A percentile compares a stretch with the other conserved stretches of the same genome.
These are phyloP conservation scores for Lactifluus volemus DNA, from an alignment of 768 basidiomycete genomes.

Conservation along the genomic window DNA sequence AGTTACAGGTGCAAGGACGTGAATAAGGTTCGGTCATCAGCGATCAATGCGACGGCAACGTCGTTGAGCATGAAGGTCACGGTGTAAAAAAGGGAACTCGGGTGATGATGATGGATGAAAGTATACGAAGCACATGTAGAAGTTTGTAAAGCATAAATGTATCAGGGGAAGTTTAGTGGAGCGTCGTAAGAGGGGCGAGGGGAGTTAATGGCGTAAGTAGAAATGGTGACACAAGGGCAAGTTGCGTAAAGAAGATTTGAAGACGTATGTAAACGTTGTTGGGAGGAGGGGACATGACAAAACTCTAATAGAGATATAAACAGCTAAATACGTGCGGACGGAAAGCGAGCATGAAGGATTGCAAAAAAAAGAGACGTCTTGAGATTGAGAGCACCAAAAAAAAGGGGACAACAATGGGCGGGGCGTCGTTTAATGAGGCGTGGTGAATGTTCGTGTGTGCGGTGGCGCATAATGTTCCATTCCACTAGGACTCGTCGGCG, in stretches of 20 bases:
- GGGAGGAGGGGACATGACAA: no score
- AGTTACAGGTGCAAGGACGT: not conserved
- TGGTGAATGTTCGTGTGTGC: not conserved
- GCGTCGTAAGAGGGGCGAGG: not conserved
- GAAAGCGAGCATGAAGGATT: not conserved
- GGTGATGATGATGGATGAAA: not conserved
- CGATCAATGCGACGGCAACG: not conserved
- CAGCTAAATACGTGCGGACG: conserved; percentile 8
- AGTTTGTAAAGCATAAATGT: not conserved
- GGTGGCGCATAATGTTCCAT: conserved; percentile 20
- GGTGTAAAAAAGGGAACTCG: not conserved
- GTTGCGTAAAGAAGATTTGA: not conserved
- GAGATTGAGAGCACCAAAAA: not conserved
- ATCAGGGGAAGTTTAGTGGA: not conserved
- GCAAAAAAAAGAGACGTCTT: not conserved
- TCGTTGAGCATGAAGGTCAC: not conserved
- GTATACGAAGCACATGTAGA: not conserved
- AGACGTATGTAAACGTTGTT: not conserved
- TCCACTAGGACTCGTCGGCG: conserved; percentile 43
- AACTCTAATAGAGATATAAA: not conserved
- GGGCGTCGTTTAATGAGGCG: not conserved
- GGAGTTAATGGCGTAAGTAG: not conserved
- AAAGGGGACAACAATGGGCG: not conserved
- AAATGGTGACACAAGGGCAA: not conserved
- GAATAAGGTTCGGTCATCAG: not conserved